Percentiles rank a stretch among this genome's conserved stretches.
phyloP scores from a whole-genome alignment of 441 rosid genomes.

The Erodium texanum region DNA sequence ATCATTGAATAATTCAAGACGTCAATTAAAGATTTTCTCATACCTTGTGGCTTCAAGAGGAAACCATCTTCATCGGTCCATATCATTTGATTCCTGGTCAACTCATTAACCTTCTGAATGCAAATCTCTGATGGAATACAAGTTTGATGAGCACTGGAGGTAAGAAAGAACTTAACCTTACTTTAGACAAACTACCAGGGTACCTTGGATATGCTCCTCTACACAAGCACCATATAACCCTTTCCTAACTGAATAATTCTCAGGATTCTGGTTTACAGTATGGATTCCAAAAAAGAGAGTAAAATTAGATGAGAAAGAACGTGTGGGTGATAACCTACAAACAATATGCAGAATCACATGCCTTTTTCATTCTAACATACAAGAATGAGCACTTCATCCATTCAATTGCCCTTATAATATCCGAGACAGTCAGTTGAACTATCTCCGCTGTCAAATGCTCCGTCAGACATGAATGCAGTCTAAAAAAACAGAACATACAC shows the following conservation, averaged over 20 bases:
- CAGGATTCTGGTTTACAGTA: constrained; percentile 61
- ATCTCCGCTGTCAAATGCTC: constrained; percentile 98
- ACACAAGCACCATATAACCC: constrained; percentile 63
- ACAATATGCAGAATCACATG: constrained; percentile 23
- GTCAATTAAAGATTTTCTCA: constrained; percentile 15
- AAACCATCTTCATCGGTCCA: constrained; percentile 85
- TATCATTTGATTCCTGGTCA: constrained; percentile 77
- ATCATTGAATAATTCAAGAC: constrained; percentile 14
- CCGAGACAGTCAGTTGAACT: constrained; percentile 81
- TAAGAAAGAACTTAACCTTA: constrained; percentile 13
- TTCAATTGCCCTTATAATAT: constrained; percentile 77
- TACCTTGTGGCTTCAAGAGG: constrained; percentile 88
- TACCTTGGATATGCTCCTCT: constrained; percentile 90
- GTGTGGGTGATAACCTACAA: constrained; percentile 1
- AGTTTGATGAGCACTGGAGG: constrained; percentile 23
- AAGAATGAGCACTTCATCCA: constrained; percentile 97
- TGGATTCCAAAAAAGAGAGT: constrained; percentile 7
- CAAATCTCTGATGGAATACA: constrained; percentile 50
- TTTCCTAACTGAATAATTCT: constrained; percentile 66
- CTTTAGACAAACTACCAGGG: constrained; percentile 11
- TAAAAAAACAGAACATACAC: constrained; percentile 26
- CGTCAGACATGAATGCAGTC: constrained; percentile 76
- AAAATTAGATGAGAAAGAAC: constrained; percentile 15
- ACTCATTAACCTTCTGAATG: constrained; percentile 69
- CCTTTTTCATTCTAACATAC: constrained; percentile 91